A percentile compares a stretch with the other conserved stretches of the same genome.
phyloP scores from a whole-genome alignment of 495 filamentous ascomycete genomes.

The Parathielavia appendiculata region DNA sequence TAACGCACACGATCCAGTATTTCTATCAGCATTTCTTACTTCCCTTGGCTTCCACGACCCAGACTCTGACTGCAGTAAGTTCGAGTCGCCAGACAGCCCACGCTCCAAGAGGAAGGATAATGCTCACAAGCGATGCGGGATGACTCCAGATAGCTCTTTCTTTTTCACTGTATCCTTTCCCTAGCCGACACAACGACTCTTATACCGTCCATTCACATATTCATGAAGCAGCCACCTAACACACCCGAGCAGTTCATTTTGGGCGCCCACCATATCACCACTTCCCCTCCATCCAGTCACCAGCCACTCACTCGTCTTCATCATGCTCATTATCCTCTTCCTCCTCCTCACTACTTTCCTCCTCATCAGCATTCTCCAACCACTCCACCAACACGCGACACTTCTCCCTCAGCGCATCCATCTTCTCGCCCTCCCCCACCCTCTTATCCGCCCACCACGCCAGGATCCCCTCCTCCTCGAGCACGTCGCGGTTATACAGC shows the following conservation, averaged over 20 bases:
- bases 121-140: too few relatives aligned
- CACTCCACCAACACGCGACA: constrained; percentile 78
- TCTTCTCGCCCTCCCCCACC: constrained; percentile 56
- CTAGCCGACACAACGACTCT: neutral
- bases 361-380: constrained; percentile 76
- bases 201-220: too few relatives aligned
- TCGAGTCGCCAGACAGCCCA: too few relatives aligned
- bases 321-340: constrained; percentile 55
- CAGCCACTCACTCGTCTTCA: constrained; percentile 1
- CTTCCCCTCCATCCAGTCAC: neutral
- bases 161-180: neutral
- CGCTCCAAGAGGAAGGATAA: too few relatives aligned
- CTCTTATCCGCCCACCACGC: constrained; percentile 80
- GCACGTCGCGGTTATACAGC: constrained; percentile 74
- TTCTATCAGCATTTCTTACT: too few relatives aligned
- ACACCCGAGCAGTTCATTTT: too few relatives aligned
- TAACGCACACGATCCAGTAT: too few relatives aligned
- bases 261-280: neutral
- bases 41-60: too few relatives aligned
- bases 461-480: constrained; percentile 84
- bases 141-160: neutral
- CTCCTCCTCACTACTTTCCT: constrained; percentile 69
- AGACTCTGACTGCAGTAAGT: too few relatives aligned
- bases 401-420: constrained; percentile 65
- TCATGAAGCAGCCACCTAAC: too few relatives aligned